phyloP scores from a whole-genome alignment of 2,329 filamentous ascomycete genomes.

The Geosmithia flava region DNA sequence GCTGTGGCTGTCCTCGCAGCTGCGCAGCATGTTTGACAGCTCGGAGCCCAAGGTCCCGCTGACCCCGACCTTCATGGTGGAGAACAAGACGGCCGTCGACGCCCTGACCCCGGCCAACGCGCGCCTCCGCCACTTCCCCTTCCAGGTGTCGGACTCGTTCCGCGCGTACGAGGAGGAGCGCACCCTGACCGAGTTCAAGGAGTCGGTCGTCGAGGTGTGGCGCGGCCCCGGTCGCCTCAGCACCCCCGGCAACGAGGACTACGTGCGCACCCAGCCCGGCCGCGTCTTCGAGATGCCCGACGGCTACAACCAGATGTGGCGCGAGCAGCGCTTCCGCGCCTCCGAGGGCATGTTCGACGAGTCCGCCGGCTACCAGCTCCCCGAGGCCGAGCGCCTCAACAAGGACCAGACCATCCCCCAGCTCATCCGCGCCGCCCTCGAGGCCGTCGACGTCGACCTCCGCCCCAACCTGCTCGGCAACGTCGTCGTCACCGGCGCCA shows the following conservation, averaged over 20 bases:
- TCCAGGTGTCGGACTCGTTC: constrained; percentile 56
- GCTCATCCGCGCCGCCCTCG: constrained; percentile 66
- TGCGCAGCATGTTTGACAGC: constrained; percentile 65
- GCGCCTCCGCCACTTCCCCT: constrained; percentile 57
- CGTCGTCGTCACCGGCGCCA: constrained; percentile 84
- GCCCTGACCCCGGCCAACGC: constrained; percentile 70
- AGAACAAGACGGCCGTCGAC: constrained; percentile 80
- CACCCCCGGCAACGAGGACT: constrained; percentile 61
- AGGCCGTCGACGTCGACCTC: constrained; percentile 78
- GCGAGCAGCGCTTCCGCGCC: constrained; percentile 72
- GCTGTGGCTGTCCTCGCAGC: constrained; percentile 80
- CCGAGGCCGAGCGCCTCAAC: constrained; percentile 35
- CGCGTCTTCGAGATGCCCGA: constrained; percentile 96
- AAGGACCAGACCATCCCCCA: constrained; percentile 73
- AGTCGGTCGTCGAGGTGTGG: constrained; percentile 93
- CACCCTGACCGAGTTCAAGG: constrained; percentile 91
- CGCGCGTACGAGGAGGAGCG: constrained; percentile 81
- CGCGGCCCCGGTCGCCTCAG: constrained; percentile 60
- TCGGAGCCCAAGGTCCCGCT: constrained; percentile 60
- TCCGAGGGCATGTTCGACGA: constrained; percentile 89
- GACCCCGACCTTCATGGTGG: constrained; percentile 76
- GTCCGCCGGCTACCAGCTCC: constrained; percentile 50
- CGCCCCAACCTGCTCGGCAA: constrained; percentile 74
- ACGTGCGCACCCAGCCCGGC: constrained; percentile 58
- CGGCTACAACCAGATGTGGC: constrained; percentile 92